Evolutionary conservation across 768 basidiomycete genomes (phyloP), one percentile per base, ranked within the genome.

Genomic region (Lactifluus volemus): DNA sequence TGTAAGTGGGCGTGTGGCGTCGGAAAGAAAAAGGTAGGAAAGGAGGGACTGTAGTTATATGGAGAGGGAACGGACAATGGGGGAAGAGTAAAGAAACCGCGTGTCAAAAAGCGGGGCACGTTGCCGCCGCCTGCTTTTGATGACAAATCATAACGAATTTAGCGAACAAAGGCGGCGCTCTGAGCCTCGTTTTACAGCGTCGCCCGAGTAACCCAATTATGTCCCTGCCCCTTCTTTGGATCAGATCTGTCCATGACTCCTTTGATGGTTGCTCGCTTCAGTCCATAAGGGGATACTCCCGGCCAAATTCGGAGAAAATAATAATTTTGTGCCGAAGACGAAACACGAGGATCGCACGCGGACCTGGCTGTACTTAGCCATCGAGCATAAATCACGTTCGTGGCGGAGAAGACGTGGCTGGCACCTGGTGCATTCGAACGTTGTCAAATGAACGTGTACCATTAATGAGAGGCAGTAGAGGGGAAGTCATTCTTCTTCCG

Each of bases 121-220:
- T 55, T 61, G 59, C 49, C 63, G 55, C 60, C 60, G 54, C 47
- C 60, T 57, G 36, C 39, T 45, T 25, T 47, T 61, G 63, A 60
- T 64, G 60, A 64, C 53, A 61, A 60, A 63, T 49, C 63, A 51
- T 54, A 36, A 39, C 63, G 42, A 55, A 63, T 63, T 36, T 47
- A 36, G 60, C 57, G 61, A 63, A 63, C 61, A 63, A 63, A 34
- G 61, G 60, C 56, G 36, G 56, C 47, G 45, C 61, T 44, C 56
- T 54, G 51, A 58, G 57, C 61, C 61, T 63, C 61, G 61, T 63
- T 63, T 63, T 58, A 58, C 57, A 63, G 61, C 61, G 61, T 53
- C 61, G 61, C 61, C 61, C 61, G 61, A 63, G 57, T 54, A 58
- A 58, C 55, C 21, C 47, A 49, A 58, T 54, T 62, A 48, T 62